phyloP scores from a whole-genome alignment of 2,329 filamentous ascomycete species.

The Colletotrichum orbiculare region DNA sequence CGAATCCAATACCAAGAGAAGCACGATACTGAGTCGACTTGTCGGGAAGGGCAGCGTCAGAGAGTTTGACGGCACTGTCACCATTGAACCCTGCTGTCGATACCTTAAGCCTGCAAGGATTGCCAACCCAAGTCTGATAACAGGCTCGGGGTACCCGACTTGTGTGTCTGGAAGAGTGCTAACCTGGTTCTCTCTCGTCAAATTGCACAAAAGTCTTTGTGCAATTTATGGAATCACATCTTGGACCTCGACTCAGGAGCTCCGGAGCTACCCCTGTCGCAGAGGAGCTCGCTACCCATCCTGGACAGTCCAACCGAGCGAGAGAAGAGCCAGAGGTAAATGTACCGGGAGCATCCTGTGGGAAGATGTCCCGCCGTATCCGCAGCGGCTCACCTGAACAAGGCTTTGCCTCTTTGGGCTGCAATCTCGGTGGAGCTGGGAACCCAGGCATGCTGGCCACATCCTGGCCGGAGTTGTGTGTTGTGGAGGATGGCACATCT shows the following conservation, averaged over 20 bases:
- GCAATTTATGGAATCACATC: not conserved
- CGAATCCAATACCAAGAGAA: too few species aligned
- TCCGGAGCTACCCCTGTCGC: conserved; percentile 11
- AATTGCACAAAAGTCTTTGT: not conserved
- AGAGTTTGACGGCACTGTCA: too few species aligned
- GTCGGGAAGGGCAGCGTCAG: too few species aligned
- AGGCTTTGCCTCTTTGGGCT: conserved; percentile 23
- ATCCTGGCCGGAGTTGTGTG: conserved; percentile 6
- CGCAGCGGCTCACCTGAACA: conserved; percentile 29
- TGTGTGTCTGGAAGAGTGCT: too few species aligned
- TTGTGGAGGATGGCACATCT: not conserved
- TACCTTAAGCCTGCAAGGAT: too few species aligned
- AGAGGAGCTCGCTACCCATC: conserved; percentile 2
- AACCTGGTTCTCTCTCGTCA: too few species aligned
- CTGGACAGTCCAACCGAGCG: conserved; percentile 28
- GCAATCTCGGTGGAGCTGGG: conserved; percentile 31
- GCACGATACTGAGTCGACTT: too few species aligned
- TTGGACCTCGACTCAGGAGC: conserved; percentile 1
- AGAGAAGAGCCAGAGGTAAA: not conserved
- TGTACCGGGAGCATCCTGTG: not conserved
- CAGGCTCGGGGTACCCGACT: too few species aligned
- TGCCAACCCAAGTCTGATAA: too few species aligned
- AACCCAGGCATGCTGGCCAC: not conserved
- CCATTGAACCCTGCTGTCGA: too few species aligned
- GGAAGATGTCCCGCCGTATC: conserved; percentile 19